Conservation (phyloP, 2,329 filamentous ascomycete species). For the Fusarium ramigenum region DNA sequence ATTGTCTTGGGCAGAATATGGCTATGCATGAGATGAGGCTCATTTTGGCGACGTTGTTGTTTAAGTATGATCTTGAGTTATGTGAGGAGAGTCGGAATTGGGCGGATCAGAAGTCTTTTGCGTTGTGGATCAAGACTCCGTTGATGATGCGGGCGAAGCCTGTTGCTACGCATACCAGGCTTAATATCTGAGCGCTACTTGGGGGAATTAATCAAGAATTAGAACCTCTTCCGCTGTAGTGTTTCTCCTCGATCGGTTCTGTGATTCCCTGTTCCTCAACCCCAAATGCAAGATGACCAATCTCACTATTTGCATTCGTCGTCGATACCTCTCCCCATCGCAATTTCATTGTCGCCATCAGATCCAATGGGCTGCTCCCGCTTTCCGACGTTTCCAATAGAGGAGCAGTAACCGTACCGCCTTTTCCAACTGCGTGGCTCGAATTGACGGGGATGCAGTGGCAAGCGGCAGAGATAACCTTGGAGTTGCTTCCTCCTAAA, state of each 20-base stretch:
- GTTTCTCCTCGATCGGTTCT: background rate
- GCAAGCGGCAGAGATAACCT: background rate
- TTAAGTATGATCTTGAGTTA: conserved; percentile 8
- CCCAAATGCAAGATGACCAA: background rate
- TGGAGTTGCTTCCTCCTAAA: background rate
- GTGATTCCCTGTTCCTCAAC: background rate
- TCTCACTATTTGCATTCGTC: accelerated
- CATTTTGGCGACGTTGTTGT: background rate
- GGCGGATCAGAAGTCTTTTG: conserved; percentile 11
- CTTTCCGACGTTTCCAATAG: background rate
- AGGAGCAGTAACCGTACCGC: accelerated
- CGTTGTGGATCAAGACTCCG: conserved; percentile 4
- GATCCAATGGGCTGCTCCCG: background rate
- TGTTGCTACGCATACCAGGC: background rate
- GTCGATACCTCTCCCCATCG: background rate
- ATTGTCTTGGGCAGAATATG: conserved; percentile 12
- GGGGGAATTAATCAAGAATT: background rate
- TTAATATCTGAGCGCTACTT: background rate
- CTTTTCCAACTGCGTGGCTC: accelerated
- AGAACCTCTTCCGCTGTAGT: background rate
- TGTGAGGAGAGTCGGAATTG: background rate
- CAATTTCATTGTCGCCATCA: background rate
- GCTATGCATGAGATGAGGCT: conserved; percentile 25
- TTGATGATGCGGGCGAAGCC: conserved; percentile 1
- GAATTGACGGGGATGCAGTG: background rate